Evolutionary conservation across 2,329 filamentous ascomycete species (phyloP).

Genomic region (Colletotrichum sp.): DNA sequence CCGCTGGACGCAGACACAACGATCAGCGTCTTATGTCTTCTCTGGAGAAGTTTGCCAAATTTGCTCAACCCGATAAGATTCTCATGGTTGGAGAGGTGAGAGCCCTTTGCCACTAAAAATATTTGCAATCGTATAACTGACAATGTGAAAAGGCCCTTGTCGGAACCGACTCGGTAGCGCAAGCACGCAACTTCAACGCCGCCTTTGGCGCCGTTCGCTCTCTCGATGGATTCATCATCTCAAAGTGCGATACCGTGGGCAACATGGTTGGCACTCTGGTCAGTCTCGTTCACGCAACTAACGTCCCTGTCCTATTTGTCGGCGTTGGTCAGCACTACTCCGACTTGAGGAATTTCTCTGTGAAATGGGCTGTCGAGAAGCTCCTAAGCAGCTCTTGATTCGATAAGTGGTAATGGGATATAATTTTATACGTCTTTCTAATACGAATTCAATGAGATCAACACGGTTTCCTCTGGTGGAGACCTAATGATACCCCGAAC

Average conservation of each 20-base stretch:
- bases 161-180: conserved; percentile 92
- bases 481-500: neutral
- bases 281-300: conserved; percentile 96
- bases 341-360: conserved; percentile 71
- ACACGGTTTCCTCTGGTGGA: neutral
- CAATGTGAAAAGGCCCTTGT: conserved; percentile 71
- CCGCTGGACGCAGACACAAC: conserved; percentile 92
- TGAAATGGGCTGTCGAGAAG: conserved; percentile 73
- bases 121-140: neutral
- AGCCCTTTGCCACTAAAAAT: neutral
- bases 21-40: conserved; percentile 95
- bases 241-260: conserved; percentile 98
- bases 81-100: conserved; percentile 81
- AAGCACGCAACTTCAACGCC: conserved; percentile 94
- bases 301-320: conserved; percentile 93
- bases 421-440: neutral
- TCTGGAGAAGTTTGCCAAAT: conserved; percentile 95
- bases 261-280: conserved; percentile 97
- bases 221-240: conserved; percentile 97
- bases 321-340: conserved; percentile 75
- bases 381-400: conserved; percentile 56
- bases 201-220: conserved; percentile 82
- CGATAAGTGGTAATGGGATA: neutral
- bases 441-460: neutral
- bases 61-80: conserved; percentile 96